phyloP scores from a whole-genome alignment of 2,329 filamentous ascomycete species.

The Diaporthe sp. region DNA sequence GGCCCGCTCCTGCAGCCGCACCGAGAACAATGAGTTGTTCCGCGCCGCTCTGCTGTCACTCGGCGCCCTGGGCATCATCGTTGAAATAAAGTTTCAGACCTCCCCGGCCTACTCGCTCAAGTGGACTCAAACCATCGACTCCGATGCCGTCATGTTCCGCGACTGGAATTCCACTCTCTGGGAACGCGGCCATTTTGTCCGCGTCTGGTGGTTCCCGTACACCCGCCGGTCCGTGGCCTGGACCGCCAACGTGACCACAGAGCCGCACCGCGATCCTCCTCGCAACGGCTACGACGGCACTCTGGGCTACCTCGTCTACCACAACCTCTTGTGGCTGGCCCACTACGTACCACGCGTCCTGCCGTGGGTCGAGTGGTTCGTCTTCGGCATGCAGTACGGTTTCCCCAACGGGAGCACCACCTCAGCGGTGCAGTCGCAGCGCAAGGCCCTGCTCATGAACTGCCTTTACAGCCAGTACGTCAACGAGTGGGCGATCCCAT shows the following conservation, averaged over 20 bases:
- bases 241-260: slow-evolving; percentile 83
- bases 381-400: slow-evolving; percentile 98
- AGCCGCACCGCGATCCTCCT: slow-evolving; percentile 69
- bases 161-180: slow-evolving; percentile 83
- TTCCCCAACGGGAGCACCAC: slow-evolving; percentile 79
- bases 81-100: slow-evolving; percentile 87
- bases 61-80: slow-evolving; percentile 90
- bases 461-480: slow-evolving; percentile 99
- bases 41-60: slow-evolving; percentile 88
- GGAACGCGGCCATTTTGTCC: slow-evolving; percentile 87
- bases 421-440: slow-evolving; percentile 83
- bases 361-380: slow-evolving; percentile 94
- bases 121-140: slow-evolving; percentile 85
- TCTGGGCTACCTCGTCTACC: slow-evolving; percentile 90
- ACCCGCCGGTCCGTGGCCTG: slow-evolving; percentile 89
- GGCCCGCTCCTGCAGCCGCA: slow-evolving; percentile 76
- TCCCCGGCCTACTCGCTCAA: slow-evolving; percentile 85
- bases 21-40: slow-evolving; percentile 82
- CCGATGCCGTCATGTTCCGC: slow-evolving; percentile 75
- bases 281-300: slow-evolving; percentile 84
- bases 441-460: slow-evolving; percentile 90
- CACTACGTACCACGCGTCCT: slow-evolving; percentile 83
- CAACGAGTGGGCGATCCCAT: slow-evolving; percentile 96
- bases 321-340: slow-evolving; percentile 86
- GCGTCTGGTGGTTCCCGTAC: slow-evolving; percentile 99